Conservation (phyloP, 2,329 filamentous ascomycete genomes). For the Didymella arachidicola region DNA sequence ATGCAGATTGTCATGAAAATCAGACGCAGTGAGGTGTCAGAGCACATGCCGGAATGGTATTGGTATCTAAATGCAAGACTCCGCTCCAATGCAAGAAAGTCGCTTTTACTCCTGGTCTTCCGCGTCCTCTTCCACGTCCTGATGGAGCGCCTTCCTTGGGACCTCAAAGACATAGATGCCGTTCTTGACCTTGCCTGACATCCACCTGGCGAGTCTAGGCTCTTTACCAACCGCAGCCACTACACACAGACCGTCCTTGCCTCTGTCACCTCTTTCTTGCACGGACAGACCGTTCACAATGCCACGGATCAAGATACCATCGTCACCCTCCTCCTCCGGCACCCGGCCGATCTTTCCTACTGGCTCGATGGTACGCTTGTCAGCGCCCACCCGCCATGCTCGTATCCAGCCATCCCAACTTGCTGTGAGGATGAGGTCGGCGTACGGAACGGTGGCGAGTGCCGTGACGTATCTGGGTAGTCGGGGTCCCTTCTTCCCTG, state of each 20-base stretch:
- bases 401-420: conserved; percentile 93
- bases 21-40: neutral
- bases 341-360: conserved; percentile 69
- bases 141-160: conserved; percentile 52
- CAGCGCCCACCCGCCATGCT: conserved; percentile 78
- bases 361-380: conserved; percentile 77
- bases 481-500: conserved; percentile 61
- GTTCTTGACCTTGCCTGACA: conserved; percentile 72
- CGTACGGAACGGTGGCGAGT: conserved; percentile 83
- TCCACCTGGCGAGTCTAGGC: conserved; percentile 85
- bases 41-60: conserved; percentile 28
- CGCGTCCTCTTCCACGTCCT: conserved; percentile 26
- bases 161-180: conserved; percentile 90
- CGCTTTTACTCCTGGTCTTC: conserved; percentile 18
- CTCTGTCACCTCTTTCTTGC: conserved; percentile 82
- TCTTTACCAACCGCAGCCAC: conserved; percentile 88
- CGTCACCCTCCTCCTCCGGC: conserved; percentile 29
- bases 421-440: conserved; percentile 86
- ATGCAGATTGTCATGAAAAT: too few relatives aligned
- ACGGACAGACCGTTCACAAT: conserved; percentile 88
- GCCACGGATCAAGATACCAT: conserved; percentile 65
- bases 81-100: conserved; percentile 21
- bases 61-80: conserved; percentile 33
- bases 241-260: conserved; percentile 77
- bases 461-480: conserved; percentile 88